Evolutionary conservation across 306 rosid genomes (phyloP), one percentile per base, ranked within the genome.

Genomic region (Benincasa hispida): DNA sequence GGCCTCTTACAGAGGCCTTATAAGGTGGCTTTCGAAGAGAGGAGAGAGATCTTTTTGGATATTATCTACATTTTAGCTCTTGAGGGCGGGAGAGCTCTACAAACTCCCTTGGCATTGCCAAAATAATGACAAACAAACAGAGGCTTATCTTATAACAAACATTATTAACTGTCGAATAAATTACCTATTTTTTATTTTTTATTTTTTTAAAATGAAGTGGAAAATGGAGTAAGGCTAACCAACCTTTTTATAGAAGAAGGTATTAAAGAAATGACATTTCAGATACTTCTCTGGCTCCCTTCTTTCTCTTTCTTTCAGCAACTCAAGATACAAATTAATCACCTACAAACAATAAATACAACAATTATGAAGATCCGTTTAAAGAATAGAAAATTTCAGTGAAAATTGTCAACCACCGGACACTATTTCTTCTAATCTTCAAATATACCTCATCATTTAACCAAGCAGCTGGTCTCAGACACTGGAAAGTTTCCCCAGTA

Each of bases 191-290:
- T n/a, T n/a, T n/a, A n/a, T n/a, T n/a, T n/a, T n/a, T n/a, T n/a
- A n/a, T n/a, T n/a, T n/a, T n/a, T n/a, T n/a, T n/a, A 39, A 19
- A 19, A 5, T 39, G 28, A 4, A 22, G 58, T 27, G 8, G 53
- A 80, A 63, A 15, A 50, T 21, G 5, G 21, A 67, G 78, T 35
- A 50, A 67, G 78, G 72, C 74, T 60, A 79, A 83, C 75, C 48
- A 73, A 91, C 99, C 98, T 86, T 95, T 75, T 89, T 92, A 87
- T 92, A 95, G 88, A 95, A 95, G 85, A 95, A 95, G 22, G 99
- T 87, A 80, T 80, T 95, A 85, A 92, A 95, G 86, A 95, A 95
- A 86, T 95, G 99, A 63, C 98, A 95, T 80, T 88, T 95, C 80
- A 95, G 80, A 82, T 82, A 95, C 83, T 85, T 92, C 78, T 86